Base-by-base conservation (phyloP, 371 early-diverging fungal genomes). In the Mortierella sp. region DNA sequence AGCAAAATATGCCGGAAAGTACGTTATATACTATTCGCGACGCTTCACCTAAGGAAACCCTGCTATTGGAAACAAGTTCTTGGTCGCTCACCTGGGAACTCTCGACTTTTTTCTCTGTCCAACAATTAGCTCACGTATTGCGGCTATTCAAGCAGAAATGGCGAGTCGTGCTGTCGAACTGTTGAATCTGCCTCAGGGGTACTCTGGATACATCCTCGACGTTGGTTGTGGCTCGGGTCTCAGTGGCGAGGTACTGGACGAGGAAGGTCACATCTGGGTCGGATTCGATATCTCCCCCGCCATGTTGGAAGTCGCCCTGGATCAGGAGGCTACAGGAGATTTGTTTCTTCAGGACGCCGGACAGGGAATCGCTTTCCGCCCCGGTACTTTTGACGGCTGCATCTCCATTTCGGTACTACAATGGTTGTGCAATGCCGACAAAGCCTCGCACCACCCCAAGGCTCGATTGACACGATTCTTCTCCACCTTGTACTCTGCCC, bases 401-500 rank as follows among this genome's bases (percentile, higher is more conserved):
- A 96, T 99, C 27, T 71, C 64, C 82, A 93, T 99, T 24, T 99
- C 99, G 18, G 98, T 96, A 1, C 78, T 99, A 27, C 99, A 99
- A 82, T 99, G 99, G 99, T 90, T 99, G 39, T 98, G 98, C 81
- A 97, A 98, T 76, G 97, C 98, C 6, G 98, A 98, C 81, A 93
- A 94, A 72, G 72, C 80, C 31, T 88, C 85, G 71, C 94, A 94
- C 72, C 84, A 88, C 60, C 99, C 99, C 19, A 86, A 90, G 54
- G 82, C 88, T 7, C 90, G 99, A 28, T 84, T 99, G 14, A 82
- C 82, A 47, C 87, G 93, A 6, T 99, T 99, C 81, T 99, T 99
- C 70, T 89, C 93, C 6, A 94, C 96, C 2, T 82, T 99, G 23
- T 98, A 96, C 80, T 92, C 93, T 28, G 84, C 94, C 6, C 81